phyloP scores from a whole-genome alignment of 352 stramenopile species.

The Albugo laibachii region DNA sequence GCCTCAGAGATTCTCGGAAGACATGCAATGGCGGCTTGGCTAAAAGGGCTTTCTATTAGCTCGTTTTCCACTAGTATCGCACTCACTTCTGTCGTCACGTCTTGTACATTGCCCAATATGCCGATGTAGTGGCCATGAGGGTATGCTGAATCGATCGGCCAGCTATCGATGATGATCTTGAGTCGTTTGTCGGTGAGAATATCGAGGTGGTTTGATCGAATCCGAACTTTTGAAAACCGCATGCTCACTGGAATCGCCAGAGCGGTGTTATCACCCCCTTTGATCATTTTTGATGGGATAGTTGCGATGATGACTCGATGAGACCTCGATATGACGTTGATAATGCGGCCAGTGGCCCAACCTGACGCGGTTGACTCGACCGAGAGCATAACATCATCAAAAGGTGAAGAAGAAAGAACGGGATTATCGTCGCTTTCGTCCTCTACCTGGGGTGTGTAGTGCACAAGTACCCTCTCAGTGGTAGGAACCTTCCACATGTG shows the following conservation, averaged over 20 bases:
- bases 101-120: slow-evolving; percentile 34
- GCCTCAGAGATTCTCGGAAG: slow-evolving; percentile 24
- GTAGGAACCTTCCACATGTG: slow-evolving; percentile 48
- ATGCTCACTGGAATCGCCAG: slow-evolving; percentile 67
- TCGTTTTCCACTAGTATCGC: slow-evolving; percentile 69
- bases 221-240: slow-evolving; percentile 57
- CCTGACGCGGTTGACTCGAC: background rate
- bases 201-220: slow-evolving; percentile 62
- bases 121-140: slow-evolving; percentile 63
- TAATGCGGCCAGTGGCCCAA: slow-evolving; percentile 60
- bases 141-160: slow-evolving; percentile 55
- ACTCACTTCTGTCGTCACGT: slow-evolving; percentile 56
- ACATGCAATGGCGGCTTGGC: slow-evolving; percentile 64
- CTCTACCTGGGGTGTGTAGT: slow-evolving; percentile 41
- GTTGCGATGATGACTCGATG: slow-evolving; percentile 46
- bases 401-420: background rate
- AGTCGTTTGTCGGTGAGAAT: slow-evolving; percentile 52
- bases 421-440: slow-evolving; percentile 11
- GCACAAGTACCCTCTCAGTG: slow-evolving; percentile 40
- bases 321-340: slow-evolving; percentile 70
- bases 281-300: slow-evolving; percentile 40
- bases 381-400: background rate
- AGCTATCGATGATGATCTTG: slow-evolving; percentile 69
- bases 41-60: slow-evolving; percentile 69
- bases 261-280: slow-evolving; percentile 34